Conservation (phyloP, 1,139 yeast genomes). For the Spathaspora sp. region DNA sequence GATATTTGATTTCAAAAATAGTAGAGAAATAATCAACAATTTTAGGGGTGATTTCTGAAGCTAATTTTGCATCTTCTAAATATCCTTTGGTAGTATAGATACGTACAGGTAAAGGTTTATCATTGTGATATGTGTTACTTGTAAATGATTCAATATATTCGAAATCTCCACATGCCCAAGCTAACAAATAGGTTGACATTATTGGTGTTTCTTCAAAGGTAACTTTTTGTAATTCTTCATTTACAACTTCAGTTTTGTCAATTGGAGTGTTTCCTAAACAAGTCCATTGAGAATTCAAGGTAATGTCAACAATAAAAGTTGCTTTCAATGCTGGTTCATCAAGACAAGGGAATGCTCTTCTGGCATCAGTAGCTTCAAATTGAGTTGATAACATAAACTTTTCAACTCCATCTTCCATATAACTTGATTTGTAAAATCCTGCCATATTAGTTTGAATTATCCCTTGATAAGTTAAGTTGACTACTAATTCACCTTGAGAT, state of each 20-base stretch:
- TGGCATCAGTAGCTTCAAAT: slow-evolving; percentile 84
- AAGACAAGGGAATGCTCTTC: slow-evolving; percentile 81
- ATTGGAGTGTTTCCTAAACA: slow-evolving; percentile 78
- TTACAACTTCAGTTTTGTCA: slow-evolving; percentile 11
- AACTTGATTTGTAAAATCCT: slow-evolving; percentile 79
- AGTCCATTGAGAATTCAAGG: slow-evolving; percentile 56
- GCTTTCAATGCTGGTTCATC: slow-evolving; percentile 82
- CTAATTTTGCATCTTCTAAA: slow-evolving; percentile 58
- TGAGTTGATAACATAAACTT: slow-evolving; percentile 76
- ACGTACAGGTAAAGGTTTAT: slow-evolving; percentile 69
- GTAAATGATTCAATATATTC: slow-evolving; percentile 63
- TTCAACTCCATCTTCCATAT: slow-evolving; percentile 57
- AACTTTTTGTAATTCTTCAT: slow-evolving; percentile 20
- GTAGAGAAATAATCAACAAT: slow-evolving; percentile 65
- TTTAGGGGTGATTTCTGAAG: slow-evolving; percentile 66
- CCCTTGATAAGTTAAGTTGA: slow-evolving; percentile 46
- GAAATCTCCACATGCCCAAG: slow-evolving; percentile 77
- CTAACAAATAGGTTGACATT: slow-evolving; percentile 75
- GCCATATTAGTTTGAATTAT: slow-evolving; percentile 61
- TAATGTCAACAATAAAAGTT: slow-evolving; percentile 61
- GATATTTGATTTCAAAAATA: slow-evolving; percentile 65
- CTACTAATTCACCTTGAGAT: slow-evolving; percentile 17
- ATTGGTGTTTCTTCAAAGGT: slow-evolving; percentile 55
- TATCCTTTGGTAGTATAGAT: slow-evolving; percentile 74
- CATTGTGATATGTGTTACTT: slow-evolving; percentile 22